phyloP scores from a whole-genome alignment of 2,329 filamentous ascomycete genomes.

The Cercospora zeina region DNA sequence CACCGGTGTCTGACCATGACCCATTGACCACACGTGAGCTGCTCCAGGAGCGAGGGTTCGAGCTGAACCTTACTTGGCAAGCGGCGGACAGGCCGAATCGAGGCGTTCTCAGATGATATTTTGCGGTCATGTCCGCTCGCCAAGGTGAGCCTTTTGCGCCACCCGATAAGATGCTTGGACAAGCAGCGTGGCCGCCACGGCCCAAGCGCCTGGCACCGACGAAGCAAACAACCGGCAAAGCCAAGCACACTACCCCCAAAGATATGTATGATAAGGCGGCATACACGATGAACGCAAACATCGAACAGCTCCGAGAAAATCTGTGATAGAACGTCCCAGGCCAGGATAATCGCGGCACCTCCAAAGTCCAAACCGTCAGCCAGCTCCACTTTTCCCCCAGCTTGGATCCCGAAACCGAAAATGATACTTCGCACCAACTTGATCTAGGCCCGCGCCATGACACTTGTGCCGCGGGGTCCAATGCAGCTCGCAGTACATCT shows the following conservation, averaged over 20 bases:
- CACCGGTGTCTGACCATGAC: not conserved
- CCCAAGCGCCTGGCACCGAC: slow-evolving; percentile 6
- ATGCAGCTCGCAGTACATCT: not conserved
- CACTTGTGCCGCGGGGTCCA: slow-evolving; percentile 2
- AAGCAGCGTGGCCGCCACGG: not conserved
- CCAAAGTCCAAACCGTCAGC: not conserved
- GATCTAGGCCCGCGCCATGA: slow-evolving; percentile 10
- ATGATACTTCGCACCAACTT: slow-evolving; percentile 1
- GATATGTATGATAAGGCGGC: too few species aligned
- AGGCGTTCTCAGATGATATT: not conserved
- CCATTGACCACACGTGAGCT: not conserved
- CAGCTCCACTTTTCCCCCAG: not conserved
- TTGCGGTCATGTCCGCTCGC: not conserved
- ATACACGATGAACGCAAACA: too few species aligned
- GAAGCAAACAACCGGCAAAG: not conserved
- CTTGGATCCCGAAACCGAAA: slow-evolving; percentile 5
- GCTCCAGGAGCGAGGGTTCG: too few species aligned
- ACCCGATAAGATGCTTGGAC: slow-evolving; percentile 3
- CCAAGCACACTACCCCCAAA: not conserved
- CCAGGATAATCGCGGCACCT: not conserved
- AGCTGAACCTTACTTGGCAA: not conserved
- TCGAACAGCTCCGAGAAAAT: not conserved
- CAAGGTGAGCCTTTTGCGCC: not conserved
- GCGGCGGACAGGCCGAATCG: slow-evolving; percentile 1
- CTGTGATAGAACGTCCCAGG: not conserved